Evolutionary conservation across 345 rosid genomes (phyloP).

Genomic region (Corymbia maculata): DNA sequence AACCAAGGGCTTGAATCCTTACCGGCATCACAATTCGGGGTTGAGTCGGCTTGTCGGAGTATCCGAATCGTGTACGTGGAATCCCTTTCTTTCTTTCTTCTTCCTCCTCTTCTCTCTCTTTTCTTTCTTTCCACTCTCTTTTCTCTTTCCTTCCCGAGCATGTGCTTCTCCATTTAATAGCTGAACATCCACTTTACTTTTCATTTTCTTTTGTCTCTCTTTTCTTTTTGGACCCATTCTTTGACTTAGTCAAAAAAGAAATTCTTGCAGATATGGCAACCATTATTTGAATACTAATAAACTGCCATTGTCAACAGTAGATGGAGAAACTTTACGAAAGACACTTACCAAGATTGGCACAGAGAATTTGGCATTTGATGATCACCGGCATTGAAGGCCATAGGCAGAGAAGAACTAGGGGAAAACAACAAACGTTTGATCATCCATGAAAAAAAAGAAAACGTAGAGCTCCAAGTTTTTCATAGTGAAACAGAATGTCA

Average conservation of each 20-base stretch:
- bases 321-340: neutral
- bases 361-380: neutral
- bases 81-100: no score
- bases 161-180: neutral
- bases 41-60: no score
- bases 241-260: accelerated
- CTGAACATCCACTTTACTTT: neutral
- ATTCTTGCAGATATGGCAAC: accelerated
- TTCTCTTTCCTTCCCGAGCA: accelerated
- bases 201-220: neutral
- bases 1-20: accelerated
- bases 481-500: neutral
- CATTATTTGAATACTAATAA: neutral
- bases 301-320: neutral
- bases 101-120: no score
- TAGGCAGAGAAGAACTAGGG: neutral
- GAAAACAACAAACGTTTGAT: neutral
- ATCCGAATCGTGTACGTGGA: no score
- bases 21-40: accelerated
- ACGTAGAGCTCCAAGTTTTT: neutral
- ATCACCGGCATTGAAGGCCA: neutral
- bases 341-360: neutral
- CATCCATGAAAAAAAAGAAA: neutral
- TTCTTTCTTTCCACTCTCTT: neutral
- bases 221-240: neutral